Evolutionary conservation across 495 filamentous ascomycete species (phyloP).

Genomic region (Clavariopsis aquatica): DNA sequence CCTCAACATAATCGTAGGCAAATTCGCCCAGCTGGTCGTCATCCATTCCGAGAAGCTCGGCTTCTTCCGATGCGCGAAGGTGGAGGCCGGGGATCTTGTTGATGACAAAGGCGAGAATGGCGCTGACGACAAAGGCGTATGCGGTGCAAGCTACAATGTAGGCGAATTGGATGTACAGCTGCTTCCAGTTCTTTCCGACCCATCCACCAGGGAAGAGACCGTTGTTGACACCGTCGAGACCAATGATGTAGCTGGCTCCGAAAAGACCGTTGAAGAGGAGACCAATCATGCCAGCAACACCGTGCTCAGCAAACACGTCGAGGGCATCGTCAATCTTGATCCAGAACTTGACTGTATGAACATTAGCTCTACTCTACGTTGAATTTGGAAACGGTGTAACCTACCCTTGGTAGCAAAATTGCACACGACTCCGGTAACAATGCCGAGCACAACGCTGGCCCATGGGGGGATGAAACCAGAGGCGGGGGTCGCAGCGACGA

Average conservation of each 20-base stretch:
- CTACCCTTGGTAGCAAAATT: slow-evolving; percentile 90
- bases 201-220: slow-evolving; percentile 72
- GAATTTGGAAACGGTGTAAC: slow-evolving; percentile 15
- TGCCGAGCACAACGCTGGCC: slow-evolving; percentile 81
- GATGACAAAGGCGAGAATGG: slow-evolving; percentile 79
- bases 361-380: slow-evolving; percentile 43
- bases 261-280: slow-evolving; percentile 93
- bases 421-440: slow-evolving; percentile 80
- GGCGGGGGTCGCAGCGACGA: slow-evolving; percentile 54
- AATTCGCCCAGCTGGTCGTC: slow-evolving; percentile 99
- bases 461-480: slow-evolving; percentile 74
- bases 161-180: slow-evolving; percentile 89
- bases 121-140: slow-evolving; percentile 84
- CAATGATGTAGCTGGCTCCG: slow-evolving; percentile 83
- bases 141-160: slow-evolving; percentile 74
- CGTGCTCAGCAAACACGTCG: slow-evolving; percentile 99
- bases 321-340: slow-evolving; percentile 93
- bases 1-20: slow-evolving; percentile 99
- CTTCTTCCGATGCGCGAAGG: slow-evolving; percentile 89
- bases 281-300: slow-evolving; percentile 88
- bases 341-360: slow-evolving; percentile 81
- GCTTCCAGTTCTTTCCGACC: slow-evolving; percentile 83
- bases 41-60: slow-evolving; percentile 98
- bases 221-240: slow-evolving; percentile 89
- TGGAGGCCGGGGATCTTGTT: slow-evolving; percentile 87